Conservation (phyloP, 2,329 filamentous ascomycete species). For the Podosphaera fusca region DNA sequence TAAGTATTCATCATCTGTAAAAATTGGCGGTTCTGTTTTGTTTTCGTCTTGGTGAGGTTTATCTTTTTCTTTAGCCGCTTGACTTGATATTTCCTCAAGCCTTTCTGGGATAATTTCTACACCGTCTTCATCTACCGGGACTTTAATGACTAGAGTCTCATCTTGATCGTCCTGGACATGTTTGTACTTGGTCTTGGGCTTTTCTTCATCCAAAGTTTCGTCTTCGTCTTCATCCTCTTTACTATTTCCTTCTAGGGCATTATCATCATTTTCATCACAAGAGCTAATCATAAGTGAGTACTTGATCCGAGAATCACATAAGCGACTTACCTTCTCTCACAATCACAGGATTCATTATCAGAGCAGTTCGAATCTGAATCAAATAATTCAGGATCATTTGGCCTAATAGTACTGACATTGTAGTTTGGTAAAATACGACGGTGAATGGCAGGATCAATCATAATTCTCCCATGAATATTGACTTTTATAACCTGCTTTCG, state of each 20-base stretch:
- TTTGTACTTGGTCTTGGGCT: constrained; percentile 17
- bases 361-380: constrained; percentile 26
- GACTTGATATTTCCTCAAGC: constrained; percentile 27
- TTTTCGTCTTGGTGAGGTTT: constrained; percentile 7
- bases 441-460: constrained; percentile 69
- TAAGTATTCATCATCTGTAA: constrained; percentile 64
- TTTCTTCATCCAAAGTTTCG: constrained; percentile 13
- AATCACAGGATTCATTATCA: constrained; percentile 20
- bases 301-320: background rate
- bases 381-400: constrained; percentile 41
- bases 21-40: constrained; percentile 24
- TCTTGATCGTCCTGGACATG: constrained; percentile 24
- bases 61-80: constrained; percentile 6
- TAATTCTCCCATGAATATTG: constrained; percentile 67
- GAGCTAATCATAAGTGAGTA: background rate
- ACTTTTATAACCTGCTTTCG: constrained; percentile 55
- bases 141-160: constrained; percentile 25
- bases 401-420: constrained; percentile 47
- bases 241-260: background rate
- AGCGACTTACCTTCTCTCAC: constrained; percentile 14
- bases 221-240: constrained; percentile 7
- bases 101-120: constrained; percentile 30
- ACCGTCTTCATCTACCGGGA: constrained; percentile 31
- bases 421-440: constrained; percentile 75
- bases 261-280: background rate